Base-by-base conservation (phyloP, 805 yeast species). In the Scheffersomyces lignosus region DNA sequence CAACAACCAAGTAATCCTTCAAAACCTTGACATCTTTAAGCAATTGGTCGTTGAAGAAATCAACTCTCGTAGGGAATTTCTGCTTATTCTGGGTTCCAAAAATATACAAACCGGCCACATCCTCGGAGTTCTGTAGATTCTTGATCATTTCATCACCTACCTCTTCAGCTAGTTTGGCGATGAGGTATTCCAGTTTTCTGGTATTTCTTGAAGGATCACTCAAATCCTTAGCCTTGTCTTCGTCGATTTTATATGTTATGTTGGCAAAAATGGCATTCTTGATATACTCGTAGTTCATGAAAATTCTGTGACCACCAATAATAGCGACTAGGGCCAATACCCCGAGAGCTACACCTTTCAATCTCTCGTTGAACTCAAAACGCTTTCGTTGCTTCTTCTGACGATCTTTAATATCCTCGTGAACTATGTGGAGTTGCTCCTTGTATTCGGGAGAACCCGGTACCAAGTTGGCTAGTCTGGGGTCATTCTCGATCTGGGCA, bases 41-140 rank as follows among this genome's bases (percentile, higher is more conserved):
- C 12, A 66, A 49, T 62, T 72, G 71, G 27, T 75, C 74, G 52
- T 88, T 87, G 49, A 91, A 88, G 45, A 70, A 73, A 1, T 70
- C 63, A 4, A 84, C 59, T 50, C 95, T 70, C 18, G 71, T 56
- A 3, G 96, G 95, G 5, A 74, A 56, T 35, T 56, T 45, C 68
- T 67, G 42, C 52, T 66, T 32, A 49, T 65, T 33, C 37, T 48
- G 37, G 0, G 48, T 40, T 44, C 73, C 73, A 47, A 56, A 59
- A 5, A 66, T 39, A 45, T 69, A 69, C 16, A 69, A 48, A 1
- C 74, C 74, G 4, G 64, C 37, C 5, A 43, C 46, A 10, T 49
- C 44, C 4, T 36, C 37, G 5, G 70, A 64, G 23, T 49, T 44
- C 33, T 51, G 37, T 17, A 63, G 34, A 9, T 48, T 36, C 10